These are phyloP conservation scores for Phytophthora sojae DNA, from an alignment of 352 stramenopile species.

Conservation along the genomic window DNA sequence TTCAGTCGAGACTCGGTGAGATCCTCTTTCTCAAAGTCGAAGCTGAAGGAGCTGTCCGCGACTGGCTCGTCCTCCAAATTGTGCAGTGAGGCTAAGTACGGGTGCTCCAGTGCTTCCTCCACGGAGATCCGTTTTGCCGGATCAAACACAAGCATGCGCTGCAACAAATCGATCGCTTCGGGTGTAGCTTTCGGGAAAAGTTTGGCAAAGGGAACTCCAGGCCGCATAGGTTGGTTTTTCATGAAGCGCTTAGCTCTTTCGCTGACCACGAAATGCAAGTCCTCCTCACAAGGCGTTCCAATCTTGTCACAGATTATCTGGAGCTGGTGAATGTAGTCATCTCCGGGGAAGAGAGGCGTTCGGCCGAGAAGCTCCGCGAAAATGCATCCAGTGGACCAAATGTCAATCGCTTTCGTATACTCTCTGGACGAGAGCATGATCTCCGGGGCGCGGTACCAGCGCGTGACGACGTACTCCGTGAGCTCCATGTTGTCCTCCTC, in stretches of 20 bases:
- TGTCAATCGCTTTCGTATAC: conserved; percentile 97
- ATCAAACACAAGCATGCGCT: conserved; percentile 91
- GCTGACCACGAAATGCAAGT: conserved; percentile 93
- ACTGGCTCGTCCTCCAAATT: conserved; percentile 93
- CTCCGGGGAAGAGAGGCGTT: conserved; percentile 93
- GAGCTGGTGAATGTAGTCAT: conserved; percentile 99
- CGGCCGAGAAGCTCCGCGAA: conserved; percentile 93
- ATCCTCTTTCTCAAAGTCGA: conserved; percentile 91
- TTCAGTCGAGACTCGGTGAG: conserved; percentile 84
- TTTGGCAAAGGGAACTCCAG: conserved; percentile 72
- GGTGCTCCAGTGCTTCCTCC: conserved; percentile 91
- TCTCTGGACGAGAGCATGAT: conserved; percentile 97
- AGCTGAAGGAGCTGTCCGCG: conserved; percentile 80
- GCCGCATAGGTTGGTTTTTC: conserved; percentile 82
- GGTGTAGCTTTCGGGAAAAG: conserved; percentile 80
- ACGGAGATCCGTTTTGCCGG: conserved; percentile 92
- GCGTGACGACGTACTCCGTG: conserved; percentile 94
- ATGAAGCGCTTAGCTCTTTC: conserved; percentile 90
- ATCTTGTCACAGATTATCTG: conserved; percentile 95
- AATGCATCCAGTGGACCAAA: conserved; percentile 96
- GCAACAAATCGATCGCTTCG: conserved; percentile 79
- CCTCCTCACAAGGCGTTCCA: conserved; percentile 85
- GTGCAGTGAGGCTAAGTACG: conserved; percentile 93
- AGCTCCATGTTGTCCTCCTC: conserved; percentile 91
- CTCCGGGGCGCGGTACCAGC: conserved; percentile 94